A percentile compares a stretch with the other conserved stretches of the same genome.
Evolutionary conservation across 2,329 filamentous ascomycete species (phyloP).

Genomic region (Bipolaris sorokiniana): DNA sequence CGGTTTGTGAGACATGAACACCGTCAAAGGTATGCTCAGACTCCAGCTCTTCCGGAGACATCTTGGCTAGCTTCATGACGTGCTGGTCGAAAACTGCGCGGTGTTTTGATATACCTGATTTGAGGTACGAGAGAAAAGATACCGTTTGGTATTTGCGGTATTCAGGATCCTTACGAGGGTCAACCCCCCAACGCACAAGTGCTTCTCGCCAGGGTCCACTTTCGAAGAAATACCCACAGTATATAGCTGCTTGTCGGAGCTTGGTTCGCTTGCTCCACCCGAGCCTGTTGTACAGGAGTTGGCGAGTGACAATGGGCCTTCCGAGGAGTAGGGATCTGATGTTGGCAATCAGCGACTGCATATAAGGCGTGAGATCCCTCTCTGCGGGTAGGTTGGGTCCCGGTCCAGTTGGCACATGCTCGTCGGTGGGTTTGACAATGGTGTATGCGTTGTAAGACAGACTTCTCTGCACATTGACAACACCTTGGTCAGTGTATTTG

Average conservation of each 20-base stretch:
- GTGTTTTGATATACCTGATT: slow-evolving; percentile 35
- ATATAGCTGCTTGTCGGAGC: slow-evolving; percentile 78
- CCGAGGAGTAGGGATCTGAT: slow-evolving; percentile 71
- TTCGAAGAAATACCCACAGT: slow-evolving; percentile 89
- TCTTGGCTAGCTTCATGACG: slow-evolving; percentile 31
- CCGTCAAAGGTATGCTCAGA: slow-evolving; percentile 80
- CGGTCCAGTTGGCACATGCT: slow-evolving; percentile 65
- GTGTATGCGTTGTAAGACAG: slow-evolving; percentile 47
- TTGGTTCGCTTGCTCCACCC: slow-evolving; percentile 58
- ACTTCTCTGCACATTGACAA: slow-evolving; percentile 39
- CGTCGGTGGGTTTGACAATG: slow-evolving; percentile 66
- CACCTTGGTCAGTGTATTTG: slow-evolving; percentile 58
- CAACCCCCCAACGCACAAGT: slow-evolving; percentile 82
- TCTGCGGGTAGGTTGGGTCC: slow-evolving; percentile 63
- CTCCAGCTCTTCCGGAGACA: slow-evolving; percentile 32
- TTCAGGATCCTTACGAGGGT: slow-evolving; percentile 77
- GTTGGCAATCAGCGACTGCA: slow-evolving; percentile 68
- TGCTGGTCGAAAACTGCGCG: slow-evolving; percentile 36
- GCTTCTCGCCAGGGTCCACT: slow-evolving; percentile 91
- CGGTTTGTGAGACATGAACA: slow-evolving; percentile 73
- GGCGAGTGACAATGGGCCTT: slow-evolving; percentile 85
- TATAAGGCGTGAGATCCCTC: slow-evolving; percentile 59
- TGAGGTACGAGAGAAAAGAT: slow-evolving; percentile 44
- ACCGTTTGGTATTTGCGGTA: slow-evolving; percentile 88
- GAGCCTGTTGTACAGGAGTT: slow-evolving; percentile 78